Evolutionary conservation across 2,329 filamentous ascomycete genomes (phyloP).

Genomic region (Neofusicoccum cordaticola): DNA sequence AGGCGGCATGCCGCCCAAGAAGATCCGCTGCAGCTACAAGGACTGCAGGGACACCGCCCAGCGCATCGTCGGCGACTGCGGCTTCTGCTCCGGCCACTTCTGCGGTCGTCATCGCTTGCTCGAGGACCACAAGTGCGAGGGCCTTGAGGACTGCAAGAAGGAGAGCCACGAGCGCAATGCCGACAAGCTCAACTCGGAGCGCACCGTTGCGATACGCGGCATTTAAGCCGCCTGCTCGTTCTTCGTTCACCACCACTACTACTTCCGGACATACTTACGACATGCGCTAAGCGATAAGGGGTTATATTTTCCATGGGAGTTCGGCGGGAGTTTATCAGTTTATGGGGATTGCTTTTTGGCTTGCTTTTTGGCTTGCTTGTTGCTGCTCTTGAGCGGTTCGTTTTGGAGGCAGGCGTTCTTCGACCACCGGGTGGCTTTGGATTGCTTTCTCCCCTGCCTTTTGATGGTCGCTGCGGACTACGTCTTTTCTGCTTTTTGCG

Average conservation of each 20-base stretch:
- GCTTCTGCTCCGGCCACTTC: constrained; percentile 90
- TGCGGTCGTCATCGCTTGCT: constrained; percentile 92
- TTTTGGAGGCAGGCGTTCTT: constrained; percentile 14
- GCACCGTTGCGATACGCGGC: constrained; percentile 90
- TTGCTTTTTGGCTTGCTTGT: constrained; percentile 8
- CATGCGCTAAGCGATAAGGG: constrained; percentile 8
- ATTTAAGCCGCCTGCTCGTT: constrained; percentile 51
- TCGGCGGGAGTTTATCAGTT: neutral
- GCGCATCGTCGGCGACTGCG: constrained; percentile 93
- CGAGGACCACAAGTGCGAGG: constrained; percentile 90
- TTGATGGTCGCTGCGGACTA: neutral
- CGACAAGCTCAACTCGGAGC: constrained; percentile 85
- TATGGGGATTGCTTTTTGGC: constrained; percentile 5
- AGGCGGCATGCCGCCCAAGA: constrained; percentile 62
- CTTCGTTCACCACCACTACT: neutral
- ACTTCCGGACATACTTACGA: constrained; percentile 14
- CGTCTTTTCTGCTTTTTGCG: neutral
- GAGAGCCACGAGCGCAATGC: constrained; percentile 93
- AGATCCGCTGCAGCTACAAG: constrained; percentile 82
- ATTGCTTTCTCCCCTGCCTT: constrained; percentile 8
- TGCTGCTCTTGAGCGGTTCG: constrained; percentile 16
- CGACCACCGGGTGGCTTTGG: constrained; percentile 14
- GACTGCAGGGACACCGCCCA: constrained; percentile 85
- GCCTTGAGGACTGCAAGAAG: constrained; percentile 96
- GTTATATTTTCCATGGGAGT: constrained; percentile 6